Evolutionary conservation across 306 rosid genomes (phyloP), one percentile per base, ranked within the genome.

Genomic region (Lathyrus aphaca): DNA sequence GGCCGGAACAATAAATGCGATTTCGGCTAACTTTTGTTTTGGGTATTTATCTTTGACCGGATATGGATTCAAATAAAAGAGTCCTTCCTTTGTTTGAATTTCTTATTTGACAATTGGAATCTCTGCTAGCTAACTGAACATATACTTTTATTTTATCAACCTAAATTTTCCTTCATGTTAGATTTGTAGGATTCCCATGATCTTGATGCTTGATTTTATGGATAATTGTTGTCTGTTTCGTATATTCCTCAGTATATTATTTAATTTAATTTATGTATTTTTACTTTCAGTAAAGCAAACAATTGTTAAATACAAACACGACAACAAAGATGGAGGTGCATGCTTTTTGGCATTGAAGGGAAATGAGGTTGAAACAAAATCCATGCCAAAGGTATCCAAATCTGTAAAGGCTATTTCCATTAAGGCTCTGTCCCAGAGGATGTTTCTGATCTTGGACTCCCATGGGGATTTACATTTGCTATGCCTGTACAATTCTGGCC

Each of bases 391-490:
- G 79, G 62, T 70, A 63, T 45, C 70, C 14, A 82, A 44, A 74
- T 81, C 89, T 4, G 44, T 77, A 43, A 90, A 90, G 79, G 85
- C 86, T 64, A 75, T 86, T 79, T 86, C 96, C 60, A 80, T 90
- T 86, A 89, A 90, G 59, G 88, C 91, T 45, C 61, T 90, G 68
- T 90, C 96, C 63, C 85, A 81, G 48, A 84, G 74, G 70, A 85
- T 76, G 79, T 83, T 83, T 76, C 43, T 90, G 69, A 77, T 88
- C 72, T 76, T 90, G 82, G 97, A 88, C 74, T 90, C 98, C 5
- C 83, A 58, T 72, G 98, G 98, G 79, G 85, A 82, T 51, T 73
- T 90, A 74, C 91, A 86, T 76, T 64, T 85, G 64, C 81, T 93
- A 80, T 79, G 76, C 81, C 72, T 87, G 66, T 82, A 82, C 65